Percentiles rank a stretch among this genome's conserved stretches.
Evolutionary conservation across 73 alveolate species (phyloP).

Genomic region (Paramecium bursaria): DNA sequence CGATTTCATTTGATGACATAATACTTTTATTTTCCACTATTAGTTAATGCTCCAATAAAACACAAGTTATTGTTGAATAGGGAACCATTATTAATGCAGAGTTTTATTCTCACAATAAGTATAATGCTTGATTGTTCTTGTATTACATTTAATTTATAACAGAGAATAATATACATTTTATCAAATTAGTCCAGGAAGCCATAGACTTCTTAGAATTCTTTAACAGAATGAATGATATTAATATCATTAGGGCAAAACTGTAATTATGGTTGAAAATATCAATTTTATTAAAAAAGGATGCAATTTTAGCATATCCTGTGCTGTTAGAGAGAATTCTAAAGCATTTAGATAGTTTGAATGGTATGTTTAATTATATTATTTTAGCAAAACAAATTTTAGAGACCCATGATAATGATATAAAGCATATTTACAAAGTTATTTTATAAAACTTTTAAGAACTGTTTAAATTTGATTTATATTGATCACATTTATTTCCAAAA

Average conservation of each 20-base stretch:
- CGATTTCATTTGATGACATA: conserved; percentile 26
- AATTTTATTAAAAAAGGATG: background rate
- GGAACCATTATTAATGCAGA: conserved; percentile 52
- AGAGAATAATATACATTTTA: background rate
- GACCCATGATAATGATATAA: no score
- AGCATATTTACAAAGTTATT: no score
- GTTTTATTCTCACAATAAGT: background rate
- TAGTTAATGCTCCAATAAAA: background rate
- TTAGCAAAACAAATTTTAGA: no score
- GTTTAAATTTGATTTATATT: no score
- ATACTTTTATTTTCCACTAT: conserved; percentile 29
- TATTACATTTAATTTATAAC: no score
- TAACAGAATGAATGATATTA: background rate
- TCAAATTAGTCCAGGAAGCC: background rate
- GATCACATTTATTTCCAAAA: no score
- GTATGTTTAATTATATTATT: no score
- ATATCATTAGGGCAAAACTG: background rate
- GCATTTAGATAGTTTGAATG: background rate
- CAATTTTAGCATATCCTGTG: background rate
- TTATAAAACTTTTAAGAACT: no score
- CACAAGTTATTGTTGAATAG: conserved; percentile 35
- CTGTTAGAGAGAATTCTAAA: background rate
- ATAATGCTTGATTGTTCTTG: no score
- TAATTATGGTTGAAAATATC: background rate
- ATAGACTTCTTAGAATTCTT: background rate